These are phyloP conservation scores for Castanea mollissima DNA, from an alignment of 306 rosid species.

Conservation along the genomic window DNA sequence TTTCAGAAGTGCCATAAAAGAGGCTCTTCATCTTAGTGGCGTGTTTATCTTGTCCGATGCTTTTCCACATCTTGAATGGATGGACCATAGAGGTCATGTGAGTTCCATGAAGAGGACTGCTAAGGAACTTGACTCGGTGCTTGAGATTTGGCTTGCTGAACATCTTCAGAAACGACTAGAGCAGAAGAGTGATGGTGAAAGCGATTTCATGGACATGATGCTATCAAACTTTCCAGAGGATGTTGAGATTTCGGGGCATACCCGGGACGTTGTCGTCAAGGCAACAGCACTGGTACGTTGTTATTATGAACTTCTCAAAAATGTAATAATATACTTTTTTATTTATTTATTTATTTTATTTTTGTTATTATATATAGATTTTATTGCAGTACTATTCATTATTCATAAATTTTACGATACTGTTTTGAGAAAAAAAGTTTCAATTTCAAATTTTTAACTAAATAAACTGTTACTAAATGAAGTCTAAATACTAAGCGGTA, in stretches of 20 bases:
- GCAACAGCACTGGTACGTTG: conserved; percentile 25
- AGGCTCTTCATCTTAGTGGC: conserved; percentile 22
- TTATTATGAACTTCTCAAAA: too few relatives aligned
- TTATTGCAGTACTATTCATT: too few relatives aligned
- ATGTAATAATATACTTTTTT: too few relatives aligned
- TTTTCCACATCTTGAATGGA: conserved; percentile 28
- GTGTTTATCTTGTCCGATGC: conserved; percentile 29
- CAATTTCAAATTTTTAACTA: too few relatives aligned
- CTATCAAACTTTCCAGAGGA: not conserved
- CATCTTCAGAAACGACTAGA: conserved; percentile 6
- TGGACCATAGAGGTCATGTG: conserved; percentile 21
- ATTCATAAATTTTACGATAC: too few relatives aligned
- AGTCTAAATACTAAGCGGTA: too few relatives aligned
- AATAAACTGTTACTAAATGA: too few relatives aligned
- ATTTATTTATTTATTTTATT: too few relatives aligned
- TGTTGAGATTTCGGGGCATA: not conserved
- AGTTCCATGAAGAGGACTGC: conserved; percentile 27
- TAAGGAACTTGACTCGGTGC: conserved; percentile 22
- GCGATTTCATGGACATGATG: conserved; percentile 26
- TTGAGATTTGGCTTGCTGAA: conserved; percentile 27
- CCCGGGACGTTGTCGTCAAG: conserved; percentile 27
- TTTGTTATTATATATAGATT: too few relatives aligned
- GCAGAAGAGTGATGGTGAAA: not conserved
- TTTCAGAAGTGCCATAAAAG: not conserved
- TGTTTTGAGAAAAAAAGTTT: too few relatives aligned